phyloP scores from a whole-genome alignment of 495 filamentous ascomycete genomes.

The Xylona heveae region DNA sequence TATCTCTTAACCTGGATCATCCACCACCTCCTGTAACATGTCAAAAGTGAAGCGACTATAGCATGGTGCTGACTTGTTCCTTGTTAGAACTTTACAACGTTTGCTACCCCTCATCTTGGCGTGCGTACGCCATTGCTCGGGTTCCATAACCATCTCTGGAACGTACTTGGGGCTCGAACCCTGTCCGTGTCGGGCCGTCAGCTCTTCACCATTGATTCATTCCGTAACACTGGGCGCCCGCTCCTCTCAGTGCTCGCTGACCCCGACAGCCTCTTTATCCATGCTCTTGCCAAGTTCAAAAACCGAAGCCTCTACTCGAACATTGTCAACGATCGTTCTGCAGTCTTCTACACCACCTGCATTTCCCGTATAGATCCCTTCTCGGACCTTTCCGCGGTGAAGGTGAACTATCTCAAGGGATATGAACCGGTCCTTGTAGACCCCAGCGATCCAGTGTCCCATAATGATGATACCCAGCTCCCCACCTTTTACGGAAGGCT shows the following conservation, averaged over 20 bases:
- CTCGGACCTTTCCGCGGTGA: constrained; percentile 34
- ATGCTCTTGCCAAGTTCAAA: constrained; percentile 51
- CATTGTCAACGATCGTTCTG: constrained; percentile 60
- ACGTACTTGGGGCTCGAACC: constrained; percentile 54
- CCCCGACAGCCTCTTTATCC: constrained; percentile 66
- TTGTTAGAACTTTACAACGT: constrained; percentile 68
- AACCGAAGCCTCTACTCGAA: constrained; percentile 63
- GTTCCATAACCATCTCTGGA: constrained; percentile 46
- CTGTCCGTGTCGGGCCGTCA: constrained; percentile 69
- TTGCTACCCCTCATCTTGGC: constrained; percentile 78
- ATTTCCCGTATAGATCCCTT: constrained; percentile 61
- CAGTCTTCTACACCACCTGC: constrained; percentile 59
- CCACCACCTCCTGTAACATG: too few relatives aligned
- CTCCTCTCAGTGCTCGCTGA: constrained; percentile 68
- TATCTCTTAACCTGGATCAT: constrained; percentile 2
- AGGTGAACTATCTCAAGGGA: constrained; percentile 48
- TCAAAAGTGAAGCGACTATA: too few relatives aligned
- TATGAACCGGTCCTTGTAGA: constrained; percentile 66
- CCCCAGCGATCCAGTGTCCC: constrained; percentile 35
- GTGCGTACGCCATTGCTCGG: constrained; percentile 56
- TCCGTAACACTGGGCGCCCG: constrained; percentile 59
- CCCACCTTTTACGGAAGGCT: constrained; percentile 14
- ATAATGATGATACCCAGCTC: constrained; percentile 15
- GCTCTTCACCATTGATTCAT: constrained; percentile 69
- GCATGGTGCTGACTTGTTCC: too few relatives aligned